Evolutionary conservation across 495 filamentous ascomycete species (phyloP).

Genomic region (Xylaria castorea): DNA sequence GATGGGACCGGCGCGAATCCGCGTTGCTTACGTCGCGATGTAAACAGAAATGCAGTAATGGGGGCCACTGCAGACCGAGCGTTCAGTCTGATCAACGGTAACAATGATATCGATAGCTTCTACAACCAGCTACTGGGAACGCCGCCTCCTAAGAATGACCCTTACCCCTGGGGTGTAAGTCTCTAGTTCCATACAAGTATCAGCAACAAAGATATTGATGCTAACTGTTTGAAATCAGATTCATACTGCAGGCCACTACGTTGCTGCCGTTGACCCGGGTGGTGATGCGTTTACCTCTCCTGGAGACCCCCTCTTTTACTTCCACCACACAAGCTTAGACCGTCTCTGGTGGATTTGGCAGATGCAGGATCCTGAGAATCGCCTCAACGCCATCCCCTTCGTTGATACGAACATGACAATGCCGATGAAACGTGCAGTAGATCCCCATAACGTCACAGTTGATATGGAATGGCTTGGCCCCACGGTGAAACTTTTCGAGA

Average conservation of each 20-base stretch:
- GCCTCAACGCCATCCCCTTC: slow-evolving; percentile 36
- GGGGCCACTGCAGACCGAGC: slow-evolving; percentile 58
- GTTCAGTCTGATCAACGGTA: slow-evolving; percentile 54
- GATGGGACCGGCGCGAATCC: slow-evolving; percentile 46
- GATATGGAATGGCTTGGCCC: slow-evolving; percentile 46
- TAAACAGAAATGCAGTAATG: slow-evolving; percentile 52
- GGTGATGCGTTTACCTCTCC: slow-evolving; percentile 59
- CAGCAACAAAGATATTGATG: slow-evolving; percentile 33
- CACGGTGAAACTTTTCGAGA: slow-evolving; percentile 41
- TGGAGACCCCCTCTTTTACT: slow-evolving; percentile 63
- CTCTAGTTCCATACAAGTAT: neutral
- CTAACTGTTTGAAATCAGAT: slow-evolving; percentile 42
- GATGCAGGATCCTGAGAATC: slow-evolving; percentile 45
- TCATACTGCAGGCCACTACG: slow-evolving; percentile 67
- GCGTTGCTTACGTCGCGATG: slow-evolving; percentile 46
- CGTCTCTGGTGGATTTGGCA: slow-evolving; percentile 67
- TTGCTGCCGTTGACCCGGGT: slow-evolving; percentile 65
- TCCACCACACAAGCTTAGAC: slow-evolving; percentile 65
- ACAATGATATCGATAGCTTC: slow-evolving; percentile 59
- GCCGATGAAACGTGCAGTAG: slow-evolving; percentile 32
- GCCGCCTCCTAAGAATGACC: slow-evolving; percentile 44
- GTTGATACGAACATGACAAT: slow-evolving; percentile 34
- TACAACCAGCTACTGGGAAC: slow-evolving; percentile 58
- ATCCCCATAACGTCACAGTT: slow-evolving; percentile 37
- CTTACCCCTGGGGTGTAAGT: slow-evolving; percentile 48